Base-by-base conservation (phyloP, 768 basidiomycete genomes). In the Cyclocybe cylindracea region DNA sequence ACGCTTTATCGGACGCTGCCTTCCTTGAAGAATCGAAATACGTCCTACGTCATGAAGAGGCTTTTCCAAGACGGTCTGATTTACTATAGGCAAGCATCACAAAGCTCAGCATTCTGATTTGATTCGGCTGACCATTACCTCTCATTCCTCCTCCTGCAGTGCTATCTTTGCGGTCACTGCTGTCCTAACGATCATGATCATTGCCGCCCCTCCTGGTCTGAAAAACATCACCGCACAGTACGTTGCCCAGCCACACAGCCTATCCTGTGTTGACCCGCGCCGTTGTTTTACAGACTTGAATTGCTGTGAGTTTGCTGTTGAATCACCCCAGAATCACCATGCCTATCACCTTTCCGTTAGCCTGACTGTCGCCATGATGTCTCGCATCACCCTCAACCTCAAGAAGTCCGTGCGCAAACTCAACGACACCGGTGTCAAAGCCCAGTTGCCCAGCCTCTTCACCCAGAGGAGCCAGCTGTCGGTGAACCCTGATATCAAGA, bases 301-400 rank as follows among this genome's bases (percentile, higher is more conserved):
- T 62, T 70, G 13, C 58, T 71, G 74, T 76, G 43, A 65, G 67
- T 68, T 40, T 6, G 51, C 57, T 35, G 46, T 58, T 10, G 56
- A 50, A 34, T 31, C 11, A 39, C 9, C 24, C 10, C 41, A 40
- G 36, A 31, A 13, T 10, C 9, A 13, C 18, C 10, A 24, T n/a
- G 41, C 39, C 44, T 4, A 47, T 24, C 4, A 5, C 24, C 24
- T 24, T 24, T 24, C 24, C 24, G 24, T 24, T 24, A 24, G 24
- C 24, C 24, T 24, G 24, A 24, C 24, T 24, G 69, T 85, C 7
- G 71, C 82, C 0, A 86, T 86, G 80, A 83, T 85, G 76, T 84
- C 83, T 6, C 77, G 85, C 5, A 85, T 86, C 43, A 85, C 85
- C 1, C 73, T 86, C 24, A 80, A 78, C 60, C 71, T 85, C 10